Conservation (phyloP, 2,329 filamentous ascomycete species). For the Thermoascus crustaceus region DNA sequence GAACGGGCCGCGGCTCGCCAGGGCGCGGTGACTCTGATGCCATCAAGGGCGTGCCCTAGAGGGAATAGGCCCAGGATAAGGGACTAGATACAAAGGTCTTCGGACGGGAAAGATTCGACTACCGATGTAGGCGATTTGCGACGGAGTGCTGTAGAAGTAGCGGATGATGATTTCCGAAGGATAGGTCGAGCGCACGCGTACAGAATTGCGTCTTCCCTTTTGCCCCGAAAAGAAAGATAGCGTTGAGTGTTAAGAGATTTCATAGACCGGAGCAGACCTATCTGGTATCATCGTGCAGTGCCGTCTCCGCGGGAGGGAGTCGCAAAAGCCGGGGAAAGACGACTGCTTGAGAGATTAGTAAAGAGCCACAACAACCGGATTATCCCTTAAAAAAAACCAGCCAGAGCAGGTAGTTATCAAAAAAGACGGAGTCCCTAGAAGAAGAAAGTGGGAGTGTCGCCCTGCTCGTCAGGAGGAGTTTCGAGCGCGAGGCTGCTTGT, state of each 20-base stretch:
- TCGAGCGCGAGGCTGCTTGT: too few relatives aligned
- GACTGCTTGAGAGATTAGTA: not conserved
- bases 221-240: too few relatives aligned
- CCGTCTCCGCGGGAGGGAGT: constrained; percentile 1
- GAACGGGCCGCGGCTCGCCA: constrained; percentile 20
- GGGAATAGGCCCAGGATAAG: not conserved
- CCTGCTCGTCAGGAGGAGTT: too few relatives aligned
- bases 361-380: not conserved
- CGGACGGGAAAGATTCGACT: not conserved
- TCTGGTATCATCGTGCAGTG: not conserved
- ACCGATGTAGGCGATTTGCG: not conserved
- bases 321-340: not conserved
- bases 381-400: not conserved
- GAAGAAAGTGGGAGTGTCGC: too few relatives aligned
- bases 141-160: too few relatives aligned
- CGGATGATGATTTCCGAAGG: too few relatives aligned
- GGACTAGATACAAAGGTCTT: not conserved
- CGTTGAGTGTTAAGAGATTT: not conserved
- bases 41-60: constrained; percentile 13
- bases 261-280: not conserved
- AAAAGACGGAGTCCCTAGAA: too few relatives aligned
- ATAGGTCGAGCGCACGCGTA: not conserved
- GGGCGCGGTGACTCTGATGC: constrained; percentile 20
- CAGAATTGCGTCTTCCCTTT: not conserved
- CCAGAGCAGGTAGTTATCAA: not conserved